These are phyloP conservation scores for Calvatia gigantea DNA, from an alignment of 768 basidiomycete genomes.

Conservation along the genomic window DNA sequence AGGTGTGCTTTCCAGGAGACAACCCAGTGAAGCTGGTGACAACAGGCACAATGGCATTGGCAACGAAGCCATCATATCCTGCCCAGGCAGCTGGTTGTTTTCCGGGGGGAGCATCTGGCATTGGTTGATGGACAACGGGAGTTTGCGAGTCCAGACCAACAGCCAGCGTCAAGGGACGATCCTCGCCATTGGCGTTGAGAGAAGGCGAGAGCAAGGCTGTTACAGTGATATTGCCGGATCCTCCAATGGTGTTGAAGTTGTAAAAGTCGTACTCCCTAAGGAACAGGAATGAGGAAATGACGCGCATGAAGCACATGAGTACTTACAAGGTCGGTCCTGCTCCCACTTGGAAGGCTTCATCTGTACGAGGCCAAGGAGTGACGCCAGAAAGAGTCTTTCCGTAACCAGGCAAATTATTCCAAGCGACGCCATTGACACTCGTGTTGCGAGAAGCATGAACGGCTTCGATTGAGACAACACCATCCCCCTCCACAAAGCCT, in stretches of 20 bases:
- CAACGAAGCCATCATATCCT: conserved; percentile 45
- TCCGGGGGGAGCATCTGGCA: conserved; percentile 49
- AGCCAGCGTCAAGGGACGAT: conserved; percentile 48
- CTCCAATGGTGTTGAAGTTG: conserved; percentile 46
- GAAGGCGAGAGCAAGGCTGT: conserved; percentile 47
- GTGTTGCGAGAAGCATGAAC: conserved; percentile 48
- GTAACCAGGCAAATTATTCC: conserved; percentile 56
- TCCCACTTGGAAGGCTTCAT: conserved; percentile 56
- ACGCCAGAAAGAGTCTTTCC: conserved; percentile 59
- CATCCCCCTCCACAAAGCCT: conserved; percentile 63
- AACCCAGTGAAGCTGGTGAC: conserved; percentile 34
- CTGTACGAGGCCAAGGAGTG: conserved; percentile 53
- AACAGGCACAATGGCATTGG: conserved; percentile 44
- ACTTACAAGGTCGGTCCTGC: conserved; percentile 55
- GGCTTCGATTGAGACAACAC: conserved; percentile 63
- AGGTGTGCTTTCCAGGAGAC: conserved; percentile 50
- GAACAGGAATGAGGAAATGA: not conserved
- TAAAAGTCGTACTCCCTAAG: conserved; percentile 63
- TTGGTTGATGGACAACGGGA: conserved; percentile 30
- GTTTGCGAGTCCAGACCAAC: conserved; percentile 42
- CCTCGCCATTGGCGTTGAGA: conserved; percentile 44
- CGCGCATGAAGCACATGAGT: not conserved
- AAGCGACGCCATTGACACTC: conserved; percentile 47
- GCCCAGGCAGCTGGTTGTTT: conserved; percentile 42
- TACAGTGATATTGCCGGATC: conserved; percentile 41